Evolutionary conservation across 2,329 filamentous ascomycete species (phyloP).

Genomic region (Cercospora sp.): DNA sequence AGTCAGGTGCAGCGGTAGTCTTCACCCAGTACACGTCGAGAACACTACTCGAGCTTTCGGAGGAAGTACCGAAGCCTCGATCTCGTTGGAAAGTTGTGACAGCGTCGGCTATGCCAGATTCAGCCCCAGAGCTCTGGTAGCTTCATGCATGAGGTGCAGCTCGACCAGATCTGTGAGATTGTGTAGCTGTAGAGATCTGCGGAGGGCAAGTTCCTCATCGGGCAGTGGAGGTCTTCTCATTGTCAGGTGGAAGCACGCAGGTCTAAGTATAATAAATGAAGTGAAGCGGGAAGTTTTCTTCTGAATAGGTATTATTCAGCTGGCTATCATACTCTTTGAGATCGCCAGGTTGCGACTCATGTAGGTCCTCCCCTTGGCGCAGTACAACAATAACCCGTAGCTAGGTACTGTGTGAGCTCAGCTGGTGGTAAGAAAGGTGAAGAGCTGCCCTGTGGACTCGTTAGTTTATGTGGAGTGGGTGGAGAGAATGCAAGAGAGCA

Average conservation of each 20-base stretch:
- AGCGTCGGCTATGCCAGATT: background rate
- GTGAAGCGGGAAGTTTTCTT: background rate
- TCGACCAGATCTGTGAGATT: no score
- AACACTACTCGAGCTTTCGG: background rate
- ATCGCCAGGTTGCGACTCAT: background rate
- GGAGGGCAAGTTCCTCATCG: background rate
- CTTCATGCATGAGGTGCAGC: background rate
- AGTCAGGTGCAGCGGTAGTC: background rate
- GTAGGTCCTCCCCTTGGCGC: background rate
- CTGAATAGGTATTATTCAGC: background rate
- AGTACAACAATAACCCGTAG: background rate
- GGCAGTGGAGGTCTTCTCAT: background rate
- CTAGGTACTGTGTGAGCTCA: background rate
- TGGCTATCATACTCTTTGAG: conserved; percentile 3
- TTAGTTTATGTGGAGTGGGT: background rate
- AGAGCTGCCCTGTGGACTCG: background rate
- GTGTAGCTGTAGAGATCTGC: background rate
- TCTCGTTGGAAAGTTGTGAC: conserved; percentile 4
- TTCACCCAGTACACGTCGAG: background rate
- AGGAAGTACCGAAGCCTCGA: background rate
- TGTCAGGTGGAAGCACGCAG: background rate
- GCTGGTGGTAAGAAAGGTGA: background rate
- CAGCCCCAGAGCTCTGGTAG: conserved; percentile 2
- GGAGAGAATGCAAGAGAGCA: background rate
- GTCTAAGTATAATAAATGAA: no score